Evolutionary conservation across 1,284 basidiomycete genomes (phyloP).

Genomic region (Coniophora puteana): DNA sequence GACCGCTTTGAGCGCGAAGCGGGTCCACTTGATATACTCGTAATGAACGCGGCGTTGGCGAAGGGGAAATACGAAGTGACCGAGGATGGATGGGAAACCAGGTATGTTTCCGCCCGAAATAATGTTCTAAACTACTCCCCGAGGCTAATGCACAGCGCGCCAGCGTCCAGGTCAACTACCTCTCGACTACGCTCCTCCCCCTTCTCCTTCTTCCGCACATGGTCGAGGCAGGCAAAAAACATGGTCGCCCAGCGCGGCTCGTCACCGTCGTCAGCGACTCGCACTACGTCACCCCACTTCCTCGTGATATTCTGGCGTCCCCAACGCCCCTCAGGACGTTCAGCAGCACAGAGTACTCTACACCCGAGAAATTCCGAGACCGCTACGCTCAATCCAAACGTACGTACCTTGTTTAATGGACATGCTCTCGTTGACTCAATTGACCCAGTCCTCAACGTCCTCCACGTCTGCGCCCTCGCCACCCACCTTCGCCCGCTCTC

Average conservation of each 20-base stretch:
- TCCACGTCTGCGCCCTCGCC: constrained; percentile 4
- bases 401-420: not conserved
- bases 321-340: constrained; percentile 23
- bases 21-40: constrained; percentile 27
- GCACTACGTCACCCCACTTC: constrained; percentile 16
- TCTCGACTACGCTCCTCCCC: constrained; percentile 23
- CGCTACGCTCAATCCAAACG: not conserved
- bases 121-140: not conserved
- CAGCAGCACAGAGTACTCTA: constrained; percentile 25
- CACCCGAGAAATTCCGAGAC: constrained; percentile 12
- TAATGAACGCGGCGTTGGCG: constrained; percentile 29
- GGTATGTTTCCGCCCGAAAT: no score
- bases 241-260: constrained; percentile 18
- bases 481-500: not conserved
- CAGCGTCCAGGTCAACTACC: constrained; percentile 25
- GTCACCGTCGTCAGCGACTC: constrained; percentile 24
- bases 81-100: constrained; percentile 28
- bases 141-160: not conserved
- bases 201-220: constrained; percentile 27
- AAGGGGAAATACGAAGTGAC: constrained; percentile 15
- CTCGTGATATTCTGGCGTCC: constrained; percentile 10
- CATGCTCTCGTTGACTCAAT: not conserved
- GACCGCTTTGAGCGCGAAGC: constrained; percentile 22
- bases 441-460: constrained; percentile 5
- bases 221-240: constrained; percentile 11